Evolutionary conservation across 257 asterid species (phyloP).

Genomic region (Echites panduratus): DNA sequence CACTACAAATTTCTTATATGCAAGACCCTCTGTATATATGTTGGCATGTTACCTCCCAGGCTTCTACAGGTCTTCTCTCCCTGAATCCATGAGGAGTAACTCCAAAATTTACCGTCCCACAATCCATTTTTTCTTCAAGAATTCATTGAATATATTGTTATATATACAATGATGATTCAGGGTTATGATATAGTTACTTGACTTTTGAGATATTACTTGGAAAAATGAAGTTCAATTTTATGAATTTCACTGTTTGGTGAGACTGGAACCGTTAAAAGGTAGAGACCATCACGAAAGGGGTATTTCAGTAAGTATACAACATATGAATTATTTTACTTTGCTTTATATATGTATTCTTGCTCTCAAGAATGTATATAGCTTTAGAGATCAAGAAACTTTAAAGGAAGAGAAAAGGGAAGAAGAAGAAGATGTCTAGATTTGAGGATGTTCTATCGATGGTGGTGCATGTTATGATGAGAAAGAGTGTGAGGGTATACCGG

Average conservation of each 20-base stretch:
- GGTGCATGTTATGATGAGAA: constrained; percentile 29
- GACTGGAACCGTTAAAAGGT: background rate
- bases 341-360: background rate
- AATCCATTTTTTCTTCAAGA: background rate
- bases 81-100: background rate
- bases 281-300: constrained; percentile 8
- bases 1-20: background rate
- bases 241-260: too few relatives aligned
- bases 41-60: too few relatives aligned
- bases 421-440: constrained; percentile 19
- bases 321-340: background rate
- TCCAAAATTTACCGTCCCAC: background rate
- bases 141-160: background rate
- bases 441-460: constrained; percentile 19
- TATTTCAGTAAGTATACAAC: constrained; percentile 13
- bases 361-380: too few relatives aligned
- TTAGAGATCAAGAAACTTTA: too few relatives aligned
- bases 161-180: too few relatives aligned
- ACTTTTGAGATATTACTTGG: too few relatives aligned
- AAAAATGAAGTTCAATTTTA: too few relatives aligned
- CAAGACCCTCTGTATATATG: too few relatives aligned
- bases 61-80: background rate
- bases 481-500: constrained; percentile 17
- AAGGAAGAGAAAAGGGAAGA: too few relatives aligned
- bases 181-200: background rate